Percentiles rank a stretch among this genome's conserved stretches.
These are phyloP conservation scores for Calonectria montana DNA, from an alignment of 2,329 filamentous ascomycete species.

Conservation along the genomic window DNA sequence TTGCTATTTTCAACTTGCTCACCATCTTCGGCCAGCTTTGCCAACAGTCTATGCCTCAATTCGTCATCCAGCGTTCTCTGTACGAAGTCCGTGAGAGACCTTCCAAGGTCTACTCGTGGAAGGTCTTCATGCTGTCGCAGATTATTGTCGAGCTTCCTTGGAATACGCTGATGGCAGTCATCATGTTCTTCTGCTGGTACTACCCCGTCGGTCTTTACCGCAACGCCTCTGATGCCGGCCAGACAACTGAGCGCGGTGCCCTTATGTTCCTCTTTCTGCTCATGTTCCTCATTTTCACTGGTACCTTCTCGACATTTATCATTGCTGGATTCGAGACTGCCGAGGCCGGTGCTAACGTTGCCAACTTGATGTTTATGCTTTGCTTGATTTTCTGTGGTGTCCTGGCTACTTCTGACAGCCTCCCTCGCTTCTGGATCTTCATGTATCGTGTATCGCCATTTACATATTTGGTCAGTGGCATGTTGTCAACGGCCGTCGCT, in stretches of 20 bases:
- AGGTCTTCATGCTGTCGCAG: constrained; percentile 85
- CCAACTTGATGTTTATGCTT: constrained; percentile 73
- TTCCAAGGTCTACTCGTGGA: constrained; percentile 87
- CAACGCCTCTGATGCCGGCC: constrained; percentile 72
- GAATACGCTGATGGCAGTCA: constrained; percentile 79
- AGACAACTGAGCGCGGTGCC: constrained; percentile 75
- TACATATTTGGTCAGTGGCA: constrained; percentile 81
- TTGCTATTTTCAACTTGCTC: constrained; percentile 84
- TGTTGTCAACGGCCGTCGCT: constrained; percentile 78
- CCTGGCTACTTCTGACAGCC: constrained; percentile 54
- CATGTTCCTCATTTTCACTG: constrained; percentile 82
- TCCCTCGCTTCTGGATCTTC: constrained; percentile 63
- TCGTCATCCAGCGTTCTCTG: constrained; percentile 82
- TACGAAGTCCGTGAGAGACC: constrained; percentile 90
- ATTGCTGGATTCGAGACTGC: constrained; percentile 76
- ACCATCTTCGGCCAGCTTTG: constrained; percentile 85
- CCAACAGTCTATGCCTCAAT: constrained; percentile 87
- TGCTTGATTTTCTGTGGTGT: constrained; percentile 56
- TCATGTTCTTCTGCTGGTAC: constrained; percentile 87
- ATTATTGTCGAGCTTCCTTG: constrained; percentile 88
- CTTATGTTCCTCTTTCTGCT: constrained; percentile 84
- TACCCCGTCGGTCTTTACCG: constrained; percentile 83
- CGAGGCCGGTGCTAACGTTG: constrained; percentile 74
- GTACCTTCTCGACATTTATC: constrained; percentile 82
- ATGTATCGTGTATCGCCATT: constrained; percentile 82